Base-by-base conservation (phyloP, 2,329 filamentous ascomycete species). In the Phyllosticta citribraziliensis region DNA sequence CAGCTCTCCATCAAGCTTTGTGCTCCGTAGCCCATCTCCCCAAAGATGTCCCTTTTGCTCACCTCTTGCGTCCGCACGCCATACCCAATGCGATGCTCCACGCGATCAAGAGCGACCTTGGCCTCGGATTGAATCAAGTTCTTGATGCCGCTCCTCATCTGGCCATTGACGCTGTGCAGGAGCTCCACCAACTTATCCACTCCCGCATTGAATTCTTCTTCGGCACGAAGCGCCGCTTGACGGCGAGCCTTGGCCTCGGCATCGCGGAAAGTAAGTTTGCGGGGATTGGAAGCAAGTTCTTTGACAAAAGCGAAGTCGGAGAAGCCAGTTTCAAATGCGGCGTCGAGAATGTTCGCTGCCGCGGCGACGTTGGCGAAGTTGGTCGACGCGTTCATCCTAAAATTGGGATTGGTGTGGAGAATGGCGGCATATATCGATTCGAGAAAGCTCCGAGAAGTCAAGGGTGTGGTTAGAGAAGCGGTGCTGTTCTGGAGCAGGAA, bases 121-220 rank as follows among this genome's bases (percentile, higher is more conserved):
- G 88, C 85, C 68, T 95, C 85, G 30, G 89, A 88, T 30, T 88
- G 82, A 17, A 82, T 81, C 62, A 94, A 79, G 67, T 88, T 84
- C 22, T 84, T 84, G 53, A 72, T 61, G 60, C 66, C 66, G 2
- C 68, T 66, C 57, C 86, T 84, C 57, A 95, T 77, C 35, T 77
- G 78, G 1, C 33, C 56, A 52, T 56, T 62, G 60, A 62, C 27
- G 19, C 24, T 50, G 33, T 52, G 70, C 57, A 74, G 64, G 10
- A 67, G 66, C 19, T 75, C 73, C 1, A 84, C 79, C 4, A 96
- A 78, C 22, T 75, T 76, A 72, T 96, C 91, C 35, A 96, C 78
- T 11, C 85, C 79, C 5, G 75, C 72, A 69, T 97, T 89, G 76
- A 93, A 96, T 2, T 75, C 70, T 2, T 81, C 76, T 12, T 74